phyloP scores from a whole-genome alignment of 148 eudicot genomes.

The Cornus florida region DNA sequence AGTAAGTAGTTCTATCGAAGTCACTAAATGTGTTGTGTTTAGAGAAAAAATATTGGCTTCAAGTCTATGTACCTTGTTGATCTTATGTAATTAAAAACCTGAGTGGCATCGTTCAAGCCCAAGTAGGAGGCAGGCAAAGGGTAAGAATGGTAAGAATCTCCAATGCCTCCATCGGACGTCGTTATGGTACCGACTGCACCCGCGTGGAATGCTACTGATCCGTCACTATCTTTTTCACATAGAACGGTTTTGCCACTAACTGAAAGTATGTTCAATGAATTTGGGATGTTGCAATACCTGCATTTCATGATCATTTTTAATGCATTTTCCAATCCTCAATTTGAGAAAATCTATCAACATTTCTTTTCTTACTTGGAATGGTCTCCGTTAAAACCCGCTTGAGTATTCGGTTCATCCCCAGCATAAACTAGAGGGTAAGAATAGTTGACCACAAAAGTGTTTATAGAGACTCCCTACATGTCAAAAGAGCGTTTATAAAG shows the following conservation, averaged over 20 bases:
- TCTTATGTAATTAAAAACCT: not conserved
- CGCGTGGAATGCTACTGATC: not conserved
- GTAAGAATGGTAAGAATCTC: not conserved
- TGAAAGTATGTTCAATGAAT: not conserved
- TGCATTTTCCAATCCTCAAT: not conserved
- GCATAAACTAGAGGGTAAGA: conserved; percentile 28
- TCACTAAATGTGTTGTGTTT: not conserved
- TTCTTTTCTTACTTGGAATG: not conserved
- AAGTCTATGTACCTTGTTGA: not conserved
- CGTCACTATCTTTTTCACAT: not conserved
- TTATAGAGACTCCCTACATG: conserved; percentile 25
- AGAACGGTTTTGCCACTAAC: not conserved
- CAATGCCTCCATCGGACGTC: not conserved
- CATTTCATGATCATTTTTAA: not conserved
- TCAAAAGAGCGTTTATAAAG: too few relatives aligned
- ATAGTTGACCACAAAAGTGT: conserved; percentile 20
- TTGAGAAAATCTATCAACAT: too few relatives aligned
- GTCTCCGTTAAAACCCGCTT: not conserved
- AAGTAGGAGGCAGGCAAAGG: not conserved
- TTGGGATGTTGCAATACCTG: not conserved
- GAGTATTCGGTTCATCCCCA: conserved; percentile 21
- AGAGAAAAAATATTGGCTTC: not conserved
- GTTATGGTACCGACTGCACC: not conserved
- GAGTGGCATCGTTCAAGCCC: not conserved
- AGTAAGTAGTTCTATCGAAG: not conserved